Conservation (phyloP, 164 flowering plant species). For the Taxillus chinensis region DNA sequence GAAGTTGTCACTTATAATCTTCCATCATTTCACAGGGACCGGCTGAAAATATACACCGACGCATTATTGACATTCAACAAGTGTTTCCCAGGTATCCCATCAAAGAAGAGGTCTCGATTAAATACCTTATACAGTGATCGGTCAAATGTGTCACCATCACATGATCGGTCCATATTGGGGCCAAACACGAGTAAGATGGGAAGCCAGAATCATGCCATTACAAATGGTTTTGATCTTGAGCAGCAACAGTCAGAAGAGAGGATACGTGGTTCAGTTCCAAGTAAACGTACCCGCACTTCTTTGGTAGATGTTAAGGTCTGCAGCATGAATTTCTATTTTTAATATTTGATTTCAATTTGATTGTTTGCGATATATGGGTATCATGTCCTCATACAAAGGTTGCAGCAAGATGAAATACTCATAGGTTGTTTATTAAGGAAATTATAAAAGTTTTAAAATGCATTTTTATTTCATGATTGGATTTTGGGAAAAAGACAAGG, state of each 20-base stretch:
- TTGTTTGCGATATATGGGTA: background rate
- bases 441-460: too few species aligned
- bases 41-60: constrained; percentile 42
- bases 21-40: constrained; percentile 38
- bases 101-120: constrained; percentile 68
- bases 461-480: too few species aligned
- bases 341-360: background rate
- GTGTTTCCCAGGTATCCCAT: constrained; percentile 38
- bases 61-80: constrained; percentile 46
- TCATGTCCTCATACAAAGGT: too few species aligned
- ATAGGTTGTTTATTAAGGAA: too few species aligned
- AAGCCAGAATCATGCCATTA: constrained; percentile 32
- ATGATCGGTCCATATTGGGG: constrained; percentile 53
- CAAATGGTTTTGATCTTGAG: constrained; percentile 40
- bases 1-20: constrained; percentile 6
- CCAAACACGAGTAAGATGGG: constrained; percentile 43
- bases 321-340: constrained; percentile 7
- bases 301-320: constrained; percentile 58
- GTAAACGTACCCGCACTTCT: constrained; percentile 79
- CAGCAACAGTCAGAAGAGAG: constrained; percentile 61
- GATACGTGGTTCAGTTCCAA: constrained; percentile 41
- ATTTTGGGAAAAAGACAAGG: too few species aligned
- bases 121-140: constrained; percentile 49
- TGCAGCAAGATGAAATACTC: too few species aligned
- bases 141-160: constrained; percentile 25